These are phyloP conservation scores for Fonsecaea pedrosoi DNA, from an alignment of 2,329 filamentous ascomycete genomes.

Conservation along the genomic window DNA sequence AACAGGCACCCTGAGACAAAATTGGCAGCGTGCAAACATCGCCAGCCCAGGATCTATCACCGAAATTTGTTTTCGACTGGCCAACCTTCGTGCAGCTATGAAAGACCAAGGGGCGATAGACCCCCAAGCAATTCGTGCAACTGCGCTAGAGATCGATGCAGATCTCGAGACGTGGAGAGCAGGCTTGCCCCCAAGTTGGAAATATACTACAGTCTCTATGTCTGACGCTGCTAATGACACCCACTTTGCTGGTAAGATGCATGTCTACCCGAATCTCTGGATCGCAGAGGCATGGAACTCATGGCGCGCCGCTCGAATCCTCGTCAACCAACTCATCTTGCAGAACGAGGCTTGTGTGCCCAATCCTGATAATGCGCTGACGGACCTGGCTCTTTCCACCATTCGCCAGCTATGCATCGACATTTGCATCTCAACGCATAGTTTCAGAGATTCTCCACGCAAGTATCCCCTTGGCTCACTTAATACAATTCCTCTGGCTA, in stretches of 20 bases:
- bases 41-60: constrained; percentile 25
- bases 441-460: constrained; percentile 21
- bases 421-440: constrained; percentile 21
- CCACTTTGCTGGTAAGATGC: constrained; percentile 5
- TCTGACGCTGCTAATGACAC: background rate
- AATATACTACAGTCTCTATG: constrained; percentile 3
- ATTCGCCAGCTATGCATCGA: constrained; percentile 20
- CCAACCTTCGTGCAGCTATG: constrained; percentile 24
- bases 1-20: constrained; percentile 12
- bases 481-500: background rate
- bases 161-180: constrained; percentile 23
- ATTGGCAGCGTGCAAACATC: constrained; percentile 18
- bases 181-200: constrained; percentile 17
- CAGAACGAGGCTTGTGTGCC: constrained; percentile 6
- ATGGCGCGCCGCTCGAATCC: constrained; percentile 21
- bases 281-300: constrained; percentile 30
- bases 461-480: background rate
- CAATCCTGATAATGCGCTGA: background rate
- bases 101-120: constrained; percentile 6
- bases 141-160: constrained; percentile 25
- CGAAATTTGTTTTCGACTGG: constrained; percentile 23
- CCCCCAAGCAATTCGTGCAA: constrained; percentile 2
- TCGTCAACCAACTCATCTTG: constrained; percentile 21
- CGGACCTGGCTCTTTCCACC: background rate
- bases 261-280: constrained; percentile 25